These are phyloP conservation scores for Backusella mclennaniae DNA, from an alignment of 192 early-diverging fungal species.

Conservation along the genomic window DNA sequence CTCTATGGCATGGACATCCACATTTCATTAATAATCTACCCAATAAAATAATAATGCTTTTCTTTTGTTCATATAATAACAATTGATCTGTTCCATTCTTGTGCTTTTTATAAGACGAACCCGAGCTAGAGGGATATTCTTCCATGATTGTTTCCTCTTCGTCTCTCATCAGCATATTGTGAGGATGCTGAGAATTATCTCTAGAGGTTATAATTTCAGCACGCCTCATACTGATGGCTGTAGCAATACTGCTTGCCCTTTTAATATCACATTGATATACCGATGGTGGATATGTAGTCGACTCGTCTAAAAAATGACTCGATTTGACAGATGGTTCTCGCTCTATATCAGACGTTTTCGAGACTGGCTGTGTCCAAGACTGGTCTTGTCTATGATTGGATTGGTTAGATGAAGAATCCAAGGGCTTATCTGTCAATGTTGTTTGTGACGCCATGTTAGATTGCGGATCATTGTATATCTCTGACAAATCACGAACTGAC, in stretches of 20 bases:
- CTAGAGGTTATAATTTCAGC: conserved; percentile 7
- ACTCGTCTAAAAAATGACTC: not conserved
- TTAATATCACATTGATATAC: not conserved
- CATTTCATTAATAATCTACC: conserved; percentile 45
- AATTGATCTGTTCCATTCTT: not conserved
- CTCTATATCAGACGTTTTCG: not conserved
- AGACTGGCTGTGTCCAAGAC: not conserved
- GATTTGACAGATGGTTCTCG: not conserved
- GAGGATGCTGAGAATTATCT: conserved; percentile 9
- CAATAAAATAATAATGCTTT: conserved; percentile 43
- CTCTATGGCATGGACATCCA: conserved; percentile 47
- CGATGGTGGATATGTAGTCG: not conserved
- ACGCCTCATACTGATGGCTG: conserved; percentile 9
- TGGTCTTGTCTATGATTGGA: not conserved
- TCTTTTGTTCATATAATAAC: conserved; percentile 24
- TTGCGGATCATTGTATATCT: conserved; percentile 3
- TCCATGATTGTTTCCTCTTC: conserved; percentile 10
- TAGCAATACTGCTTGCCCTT: conserved; percentile 14
- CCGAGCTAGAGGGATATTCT: not conserved
- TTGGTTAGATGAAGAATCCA: not conserved
- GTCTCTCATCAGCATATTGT: not conserved
- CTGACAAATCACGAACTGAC: conserved; percentile 1
- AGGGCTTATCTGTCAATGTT: conserved; percentile 19
- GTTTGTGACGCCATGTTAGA: conserved; percentile 19
- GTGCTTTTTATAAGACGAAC: not conserved